phyloP scores from a whole-genome alignment of 2,329 filamentous ascomycete genomes.

The Cercospora sp. region DNA sequence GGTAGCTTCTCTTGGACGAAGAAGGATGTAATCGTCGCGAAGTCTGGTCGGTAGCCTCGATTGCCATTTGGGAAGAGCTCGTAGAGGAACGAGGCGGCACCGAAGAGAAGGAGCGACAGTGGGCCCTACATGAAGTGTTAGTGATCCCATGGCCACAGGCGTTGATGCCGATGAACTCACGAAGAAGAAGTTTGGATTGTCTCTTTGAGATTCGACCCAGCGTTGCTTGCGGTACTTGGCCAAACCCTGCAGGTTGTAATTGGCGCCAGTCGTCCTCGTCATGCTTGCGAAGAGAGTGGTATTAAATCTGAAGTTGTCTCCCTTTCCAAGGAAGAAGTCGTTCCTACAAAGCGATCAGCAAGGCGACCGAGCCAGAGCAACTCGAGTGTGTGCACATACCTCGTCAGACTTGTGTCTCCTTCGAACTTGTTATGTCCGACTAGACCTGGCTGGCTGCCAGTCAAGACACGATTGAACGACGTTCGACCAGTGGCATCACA shows the following conservation, averaged over 20 bases:
- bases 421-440: conserved; percentile 50
- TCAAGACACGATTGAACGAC: conserved; percentile 38
- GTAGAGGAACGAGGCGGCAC: conserved; percentile 48
- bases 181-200: conserved; percentile 48
- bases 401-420: conserved; percentile 44
- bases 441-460: conserved; percentile 45
- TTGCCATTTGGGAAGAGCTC: conserved; percentile 40
- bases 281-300: conserved; percentile 45
- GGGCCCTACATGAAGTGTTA: conserved; percentile 31
- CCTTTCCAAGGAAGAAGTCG: conserved; percentile 40
- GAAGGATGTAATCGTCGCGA: conserved; percentile 40
- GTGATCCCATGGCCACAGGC: neutral
- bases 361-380: neutral
- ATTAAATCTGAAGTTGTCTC: conserved; percentile 43
- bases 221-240: conserved; percentile 44
- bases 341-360: conserved; percentile 21
- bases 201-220: conserved; percentile 41
- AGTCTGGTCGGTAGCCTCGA: conserved; percentile 33
- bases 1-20: conserved; percentile 46
- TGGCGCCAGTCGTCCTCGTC: conserved; percentile 37
- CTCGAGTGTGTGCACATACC: conserved; percentile 16
- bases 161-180: conserved; percentile 11
- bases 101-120: conserved; percentile 43
- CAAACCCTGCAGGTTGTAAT: conserved; percentile 42
- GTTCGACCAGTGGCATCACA: conserved; percentile 49